Evolutionary conservation across 2,329 filamentous ascomycete species (phyloP), one percentile per base, ranked within the genome.

Genomic region (Trichophyton simii): DNA sequence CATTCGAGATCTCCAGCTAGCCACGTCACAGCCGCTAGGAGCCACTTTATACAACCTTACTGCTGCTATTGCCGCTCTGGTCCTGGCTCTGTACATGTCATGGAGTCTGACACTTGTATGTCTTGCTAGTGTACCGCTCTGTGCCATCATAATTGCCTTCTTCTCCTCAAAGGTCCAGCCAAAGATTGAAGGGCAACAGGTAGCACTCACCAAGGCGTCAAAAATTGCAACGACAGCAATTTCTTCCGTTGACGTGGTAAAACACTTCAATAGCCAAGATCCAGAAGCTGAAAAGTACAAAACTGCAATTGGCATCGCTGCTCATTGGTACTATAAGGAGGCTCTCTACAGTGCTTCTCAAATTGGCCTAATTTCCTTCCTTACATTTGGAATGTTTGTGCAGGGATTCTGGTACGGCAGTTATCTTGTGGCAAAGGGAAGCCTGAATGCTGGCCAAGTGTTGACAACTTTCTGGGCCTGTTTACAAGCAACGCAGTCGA

Each of bases 361-460:
- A 68, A 84, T 88, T 68, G 86, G 85, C 0, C 82, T 87, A 57
- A 80, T 89, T 59, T 85, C 87, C 55, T 83, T 95, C 66, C 85
- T 91, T 76, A 85, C 87, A 34, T 81, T 90, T 2, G 80, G 79
- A 1, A 85, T 96, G 71, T 96, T 97, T 66, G 86, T 95, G 0
- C 82, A 91, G 62, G 91, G 91, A 0, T 96, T 97, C 69, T 96
- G 89, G 83, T 95, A 91, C 67, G 91, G 91, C 0, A 82, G 87
- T 31, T 77, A 82, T 0, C 79, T 96, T 1, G 84, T 94, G 8
- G 77, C 79, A 8, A 73, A 80, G 1, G 84, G 83, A 1, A 72
- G 79, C 0, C 75, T 83, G 11, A 79, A 77, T 9, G 76, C 89
- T 0, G 88, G 86, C 0, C 78, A 86, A 61, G 83, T 95, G 2